Evolutionary conservation across 257 asterid species (phyloP).

Genomic region (Nicotiana benthamiana): DNA sequence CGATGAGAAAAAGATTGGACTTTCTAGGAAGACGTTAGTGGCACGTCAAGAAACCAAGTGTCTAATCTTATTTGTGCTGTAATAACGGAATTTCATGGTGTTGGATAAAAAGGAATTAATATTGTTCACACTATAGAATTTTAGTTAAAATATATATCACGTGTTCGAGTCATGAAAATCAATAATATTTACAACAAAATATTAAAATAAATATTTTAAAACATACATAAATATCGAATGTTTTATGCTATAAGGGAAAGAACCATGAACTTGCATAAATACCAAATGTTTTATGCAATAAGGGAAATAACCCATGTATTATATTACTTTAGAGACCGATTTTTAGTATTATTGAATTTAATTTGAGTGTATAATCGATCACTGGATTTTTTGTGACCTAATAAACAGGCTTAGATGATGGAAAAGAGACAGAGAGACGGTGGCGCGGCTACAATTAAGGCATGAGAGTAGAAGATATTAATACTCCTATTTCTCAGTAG

Average conservation of each 20-base stretch:
- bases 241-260: too few species aligned
- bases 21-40: neutral
- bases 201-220: too few species aligned
- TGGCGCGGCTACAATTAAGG: neutral
- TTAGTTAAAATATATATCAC: too few species aligned
- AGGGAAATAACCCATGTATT: too few species aligned
- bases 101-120: neutral
- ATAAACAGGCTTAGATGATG: neutral
- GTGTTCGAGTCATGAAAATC: too few species aligned
- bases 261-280: too few species aligned
- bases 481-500: neutral
- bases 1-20: neutral
- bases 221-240: too few species aligned
- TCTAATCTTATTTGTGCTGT: neutral
- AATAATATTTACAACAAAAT: too few species aligned
- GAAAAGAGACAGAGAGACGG: neutral
- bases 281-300: too few species aligned
- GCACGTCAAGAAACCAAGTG: slow-evolving; percentile 2
- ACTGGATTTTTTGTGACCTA: neutral
- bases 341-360: neutral
- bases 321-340: too few species aligned
- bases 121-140: neutral
- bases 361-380: neutral
- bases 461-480: neutral
- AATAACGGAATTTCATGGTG: neutral